phyloP scores from a whole-genome alignment of 176 grass and related monocot genomes.

The Carex myosuroides region DNA sequence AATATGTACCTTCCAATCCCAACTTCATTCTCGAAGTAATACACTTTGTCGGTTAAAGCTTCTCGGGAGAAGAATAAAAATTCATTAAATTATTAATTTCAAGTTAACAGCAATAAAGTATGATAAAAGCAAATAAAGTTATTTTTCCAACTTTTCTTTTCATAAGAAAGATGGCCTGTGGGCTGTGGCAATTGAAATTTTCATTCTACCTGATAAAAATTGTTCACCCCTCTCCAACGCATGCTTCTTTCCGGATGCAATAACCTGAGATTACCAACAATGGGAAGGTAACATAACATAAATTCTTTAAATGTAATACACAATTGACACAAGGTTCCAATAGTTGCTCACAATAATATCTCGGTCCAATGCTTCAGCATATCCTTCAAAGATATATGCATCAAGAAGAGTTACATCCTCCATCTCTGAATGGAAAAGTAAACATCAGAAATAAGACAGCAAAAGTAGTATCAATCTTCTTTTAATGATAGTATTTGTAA shows the following conservation, averaged over 20 bases:
- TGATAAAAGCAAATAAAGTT: conserved; percentile 1
- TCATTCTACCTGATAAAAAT: conserved; percentile 55
- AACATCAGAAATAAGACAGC: neutral
- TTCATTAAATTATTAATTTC: conserved; percentile 16
- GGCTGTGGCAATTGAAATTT: neutral
- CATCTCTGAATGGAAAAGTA: conserved; percentile 38
- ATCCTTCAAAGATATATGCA: conserved; percentile 58
- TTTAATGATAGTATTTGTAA: neutral
- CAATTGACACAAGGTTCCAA: conserved; percentile 1
- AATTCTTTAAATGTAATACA: neutral
- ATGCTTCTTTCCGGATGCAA: conserved; percentile 68
- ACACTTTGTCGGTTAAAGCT: conserved; percentile 58
- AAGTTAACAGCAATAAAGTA: neutral
- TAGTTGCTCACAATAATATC: conserved; percentile 61
- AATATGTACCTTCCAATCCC: conserved; percentile 58
- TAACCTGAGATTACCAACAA: conserved; percentile 35
- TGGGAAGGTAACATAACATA: conserved; percentile 21
- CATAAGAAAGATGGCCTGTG: conserved; percentile 12
- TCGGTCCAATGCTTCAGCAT: conserved; percentile 48
- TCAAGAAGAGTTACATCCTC: conserved; percentile 46
- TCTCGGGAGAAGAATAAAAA: conserved; percentile 20
- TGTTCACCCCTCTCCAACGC: conserved; percentile 30
- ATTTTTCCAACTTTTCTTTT: conserved; percentile 6
- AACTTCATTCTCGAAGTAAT: conserved; percentile 66
- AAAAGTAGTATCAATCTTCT: neutral